These are phyloP conservation scores for Ceratorhiza oryzae-sativae DNA, from an alignment of 1,284 basidiomycete genomes.

Conservation along the genomic window DNA sequence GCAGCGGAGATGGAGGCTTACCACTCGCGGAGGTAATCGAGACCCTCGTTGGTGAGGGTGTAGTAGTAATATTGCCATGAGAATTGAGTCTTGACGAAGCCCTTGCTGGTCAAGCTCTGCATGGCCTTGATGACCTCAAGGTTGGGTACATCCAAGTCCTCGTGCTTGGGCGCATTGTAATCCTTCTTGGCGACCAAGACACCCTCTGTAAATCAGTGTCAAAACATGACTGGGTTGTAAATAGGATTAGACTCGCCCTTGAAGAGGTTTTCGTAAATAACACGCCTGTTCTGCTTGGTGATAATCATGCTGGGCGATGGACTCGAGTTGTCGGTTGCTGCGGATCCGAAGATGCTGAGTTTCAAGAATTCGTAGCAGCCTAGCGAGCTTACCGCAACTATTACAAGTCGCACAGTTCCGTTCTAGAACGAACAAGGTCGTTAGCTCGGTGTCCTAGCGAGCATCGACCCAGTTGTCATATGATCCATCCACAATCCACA, in stretches of 20 bases:
- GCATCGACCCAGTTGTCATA: neutral
- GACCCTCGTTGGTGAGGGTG: conserved; percentile 91
- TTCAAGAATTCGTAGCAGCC: neutral
- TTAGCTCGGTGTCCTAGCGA: neutral
- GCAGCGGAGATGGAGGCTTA: conserved; percentile 54
- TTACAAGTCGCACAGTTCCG: conserved; percentile 32
- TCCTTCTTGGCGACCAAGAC: conserved; percentile 99
- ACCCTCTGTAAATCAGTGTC: conserved; percentile 69
- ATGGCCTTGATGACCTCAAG: conserved; percentile 99
- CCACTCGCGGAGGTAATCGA: conserved; percentile 95
- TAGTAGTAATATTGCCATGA: conserved; percentile 98
- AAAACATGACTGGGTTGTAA: neutral
- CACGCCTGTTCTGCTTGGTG: conserved; percentile 80
- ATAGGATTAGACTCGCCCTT: conserved; percentile 67
- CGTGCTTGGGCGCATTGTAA: conserved; percentile 96
- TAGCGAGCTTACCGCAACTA: conserved; percentile 25
- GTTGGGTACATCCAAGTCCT: conserved; percentile 96
- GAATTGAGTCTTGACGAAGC: conserved; percentile 97
- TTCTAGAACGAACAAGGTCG: conserved; percentile 17
- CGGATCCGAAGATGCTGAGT: neutral
- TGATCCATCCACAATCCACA: conserved; percentile 30
- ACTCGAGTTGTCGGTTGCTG: conserved; percentile 31
- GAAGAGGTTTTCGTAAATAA: conserved; percentile 98
- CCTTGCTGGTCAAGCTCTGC: conserved; percentile 96
- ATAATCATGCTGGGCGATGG: conserved; percentile 78